Conservation (phyloP, 371 early-diverging fungal species). For the Mucor circinelloides region DNA sequence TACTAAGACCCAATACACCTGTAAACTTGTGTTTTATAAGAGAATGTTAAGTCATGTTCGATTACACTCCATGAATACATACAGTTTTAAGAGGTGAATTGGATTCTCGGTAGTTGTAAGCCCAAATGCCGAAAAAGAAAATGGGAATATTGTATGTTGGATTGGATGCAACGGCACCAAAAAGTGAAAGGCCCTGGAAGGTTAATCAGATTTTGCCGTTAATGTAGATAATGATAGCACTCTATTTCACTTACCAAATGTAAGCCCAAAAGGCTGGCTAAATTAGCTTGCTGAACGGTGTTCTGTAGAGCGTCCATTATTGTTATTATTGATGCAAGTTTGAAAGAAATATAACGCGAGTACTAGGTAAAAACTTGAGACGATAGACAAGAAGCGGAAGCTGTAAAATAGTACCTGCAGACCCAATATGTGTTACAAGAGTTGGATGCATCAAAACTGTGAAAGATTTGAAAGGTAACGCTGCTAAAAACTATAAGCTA, state of each 20-base stretch:
- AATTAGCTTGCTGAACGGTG: conserved; percentile 43
- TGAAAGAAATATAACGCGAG: neutral
- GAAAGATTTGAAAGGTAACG: neutral
- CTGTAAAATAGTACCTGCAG: neutral
- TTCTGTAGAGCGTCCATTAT: conserved; percentile 43
- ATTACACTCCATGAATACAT: neutral
- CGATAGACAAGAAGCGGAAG: neutral
- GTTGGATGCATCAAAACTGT: neutral
- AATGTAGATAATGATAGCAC: no score
- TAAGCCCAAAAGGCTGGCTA: conserved; percentile 49
- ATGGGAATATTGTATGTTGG: conserved; percentile 54
- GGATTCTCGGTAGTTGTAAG: conserved; percentile 51
- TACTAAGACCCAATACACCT: conserved; percentile 40
- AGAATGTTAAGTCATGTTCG: neutral
- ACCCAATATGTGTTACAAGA: neutral
- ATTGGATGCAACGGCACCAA: conserved; percentile 44
- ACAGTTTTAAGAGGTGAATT: conserved; percentile 53
- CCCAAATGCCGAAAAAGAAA: conserved; percentile 57
- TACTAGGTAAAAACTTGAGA: neutral
- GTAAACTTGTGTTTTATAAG: conserved; percentile 29
- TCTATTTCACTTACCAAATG: conserved; percentile 36
- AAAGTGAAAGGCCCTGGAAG: conserved; percentile 41
- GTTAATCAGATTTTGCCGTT: neutral
- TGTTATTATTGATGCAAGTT: neutral
- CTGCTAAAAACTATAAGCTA: no score